Evolutionary conservation across 306 rosid species (phyloP).

Genomic region (Senna tora): DNA sequence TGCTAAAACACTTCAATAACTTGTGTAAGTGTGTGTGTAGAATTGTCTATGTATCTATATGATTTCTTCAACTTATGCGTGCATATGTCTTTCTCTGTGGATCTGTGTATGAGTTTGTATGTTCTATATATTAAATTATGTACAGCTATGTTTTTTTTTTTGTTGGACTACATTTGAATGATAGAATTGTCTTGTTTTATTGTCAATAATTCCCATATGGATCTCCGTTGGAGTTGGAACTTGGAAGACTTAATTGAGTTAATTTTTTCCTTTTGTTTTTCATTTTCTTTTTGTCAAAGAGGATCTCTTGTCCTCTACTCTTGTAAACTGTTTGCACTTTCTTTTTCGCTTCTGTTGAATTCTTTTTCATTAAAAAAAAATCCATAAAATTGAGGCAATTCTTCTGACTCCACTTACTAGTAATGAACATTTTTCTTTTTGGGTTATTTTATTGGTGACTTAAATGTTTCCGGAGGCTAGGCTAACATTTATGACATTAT

Average conservation of each 20-base stretch:
- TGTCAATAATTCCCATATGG: too few relatives aligned
- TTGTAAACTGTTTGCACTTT: too few relatives aligned
- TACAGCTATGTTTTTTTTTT: not conserved
- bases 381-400: not conserved
- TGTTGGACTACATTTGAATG: not conserved
- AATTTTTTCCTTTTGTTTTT: too few relatives aligned
- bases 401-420: too few relatives aligned
- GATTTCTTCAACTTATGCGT: not conserved
- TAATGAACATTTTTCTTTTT: slow-evolving; percentile 1
- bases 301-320: too few relatives aligned
- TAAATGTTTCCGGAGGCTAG: slow-evolving; percentile 18
- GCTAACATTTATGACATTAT: not conserved
- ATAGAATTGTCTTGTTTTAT: too few relatives aligned
- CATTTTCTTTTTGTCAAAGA: too few relatives aligned
- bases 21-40: not conserved
- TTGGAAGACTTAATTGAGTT: too few relatives aligned
- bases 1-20: too few relatives aligned
- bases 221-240: too few relatives aligned
- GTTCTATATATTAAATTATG: not conserved
- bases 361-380: too few relatives aligned
- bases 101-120: not conserved
- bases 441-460: not conserved
- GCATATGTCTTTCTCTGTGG: not conserved
- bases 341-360: too few relatives aligned
- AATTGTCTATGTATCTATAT: not conserved